A percentile compares a stretch with the other conserved stretches of the same genome.
Evolutionary conservation across 2,329 filamentous ascomycete species (phyloP).

Genomic region (Aureobasidium leucospermi): DNA sequence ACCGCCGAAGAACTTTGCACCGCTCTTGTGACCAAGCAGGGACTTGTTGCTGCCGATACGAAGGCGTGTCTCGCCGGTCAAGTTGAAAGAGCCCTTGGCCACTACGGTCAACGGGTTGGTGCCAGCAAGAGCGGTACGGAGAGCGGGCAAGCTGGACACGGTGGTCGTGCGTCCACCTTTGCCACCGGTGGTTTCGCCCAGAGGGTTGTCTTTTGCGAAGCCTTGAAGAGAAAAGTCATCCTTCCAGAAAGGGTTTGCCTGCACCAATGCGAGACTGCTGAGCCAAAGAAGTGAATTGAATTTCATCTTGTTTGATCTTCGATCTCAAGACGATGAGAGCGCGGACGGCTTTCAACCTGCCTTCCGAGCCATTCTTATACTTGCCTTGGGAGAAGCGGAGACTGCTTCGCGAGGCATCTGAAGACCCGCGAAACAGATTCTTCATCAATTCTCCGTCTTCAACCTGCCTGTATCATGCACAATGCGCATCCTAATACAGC

Average conservation of each 20-base stretch:
- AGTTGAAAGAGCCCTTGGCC: constrained; percentile 36
- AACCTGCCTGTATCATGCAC: not conserved
- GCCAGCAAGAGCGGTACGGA: constrained; percentile 39
- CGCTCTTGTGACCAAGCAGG: constrained; percentile 31
- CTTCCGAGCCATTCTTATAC: not conserved
- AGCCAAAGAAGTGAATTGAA: not conserved
- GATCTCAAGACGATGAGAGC: not conserved
- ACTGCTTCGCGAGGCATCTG: not conserved
- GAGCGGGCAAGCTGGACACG: constrained; percentile 30
- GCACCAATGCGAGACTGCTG: not conserved
- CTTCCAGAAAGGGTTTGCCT: not conserved
- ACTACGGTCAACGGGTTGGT: constrained; percentile 37
- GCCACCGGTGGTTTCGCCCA: constrained; percentile 32
- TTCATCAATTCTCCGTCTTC: not conserved
- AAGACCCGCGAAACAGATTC: not conserved
- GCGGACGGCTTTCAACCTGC: not conserved
- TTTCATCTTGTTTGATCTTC: not conserved
- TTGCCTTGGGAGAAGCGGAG: not conserved
- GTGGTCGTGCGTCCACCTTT: constrained; percentile 29
- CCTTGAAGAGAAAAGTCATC: constrained; percentile 15
- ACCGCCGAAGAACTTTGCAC: constrained; percentile 31
- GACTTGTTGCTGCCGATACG: constrained; percentile 42
- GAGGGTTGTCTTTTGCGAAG: constrained; percentile 21
- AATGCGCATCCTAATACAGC: not conserved
- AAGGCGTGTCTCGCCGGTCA: constrained; percentile 32